phyloP scores from a whole-genome alignment of 1,284 basidiomycete genomes.

The Fomitopsis schrenkii region DNA sequence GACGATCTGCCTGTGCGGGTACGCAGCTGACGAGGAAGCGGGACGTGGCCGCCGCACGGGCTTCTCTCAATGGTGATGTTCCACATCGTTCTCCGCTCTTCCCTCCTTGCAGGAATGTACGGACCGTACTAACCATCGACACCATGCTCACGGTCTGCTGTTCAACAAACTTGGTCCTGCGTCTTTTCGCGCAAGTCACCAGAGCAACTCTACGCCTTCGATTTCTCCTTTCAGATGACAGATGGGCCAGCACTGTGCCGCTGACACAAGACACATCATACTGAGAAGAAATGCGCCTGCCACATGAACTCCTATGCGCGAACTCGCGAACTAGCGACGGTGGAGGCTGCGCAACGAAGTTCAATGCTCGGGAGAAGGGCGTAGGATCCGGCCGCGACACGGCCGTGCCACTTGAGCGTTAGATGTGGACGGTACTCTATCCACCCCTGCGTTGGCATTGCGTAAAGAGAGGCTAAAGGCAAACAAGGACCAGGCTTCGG shows the following conservation, averaged over 20 bases:
- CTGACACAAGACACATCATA: neutral
- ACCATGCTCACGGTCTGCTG: neutral
- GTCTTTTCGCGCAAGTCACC: neutral
- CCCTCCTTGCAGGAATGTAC: neutral
- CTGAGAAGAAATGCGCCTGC: neutral
- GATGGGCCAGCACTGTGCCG: neutral
- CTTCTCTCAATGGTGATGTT: neutral
- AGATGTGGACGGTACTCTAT: neutral
- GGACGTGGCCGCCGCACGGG: neutral
- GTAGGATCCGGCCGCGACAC: neutral
- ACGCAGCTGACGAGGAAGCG: neutral
- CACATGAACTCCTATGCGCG: neutral
- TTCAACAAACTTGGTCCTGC: neutral
- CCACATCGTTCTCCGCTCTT: neutral
- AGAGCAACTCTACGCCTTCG: neutral
- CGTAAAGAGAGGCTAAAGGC: neutral
- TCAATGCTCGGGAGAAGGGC: neutral
- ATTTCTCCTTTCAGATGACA: neutral
- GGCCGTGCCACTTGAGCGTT: neutral
- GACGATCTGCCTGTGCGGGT: neutral
- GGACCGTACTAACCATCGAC: neutral
- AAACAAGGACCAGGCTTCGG: neutral
- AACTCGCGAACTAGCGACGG: neutral
- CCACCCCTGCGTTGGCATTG: neutral
- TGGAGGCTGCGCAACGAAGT: neutral